Evolutionary conservation across 2,329 filamentous ascomycete genomes (phyloP).

Genomic region (Claviceps purpurea): DNA sequence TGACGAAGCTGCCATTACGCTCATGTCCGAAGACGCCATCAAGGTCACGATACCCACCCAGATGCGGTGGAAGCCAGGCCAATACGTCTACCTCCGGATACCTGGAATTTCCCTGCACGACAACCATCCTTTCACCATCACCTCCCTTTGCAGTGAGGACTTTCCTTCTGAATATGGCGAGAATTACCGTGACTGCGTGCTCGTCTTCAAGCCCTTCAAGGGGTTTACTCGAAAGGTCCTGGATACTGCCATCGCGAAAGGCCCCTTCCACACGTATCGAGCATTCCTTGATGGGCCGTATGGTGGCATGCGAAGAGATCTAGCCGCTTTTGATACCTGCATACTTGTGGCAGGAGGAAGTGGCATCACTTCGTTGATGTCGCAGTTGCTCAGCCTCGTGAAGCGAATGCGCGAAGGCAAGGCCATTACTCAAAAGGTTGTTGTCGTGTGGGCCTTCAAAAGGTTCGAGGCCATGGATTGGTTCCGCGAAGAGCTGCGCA

Average conservation of each 20-base stretch:
- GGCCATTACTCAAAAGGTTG: slow-evolving; percentile 78
- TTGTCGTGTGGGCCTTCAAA: slow-evolving; percentile 90
- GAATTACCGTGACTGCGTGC: slow-evolving; percentile 72
- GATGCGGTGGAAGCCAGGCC: slow-evolving; percentile 83
- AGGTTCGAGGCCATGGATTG: slow-evolving; percentile 89
- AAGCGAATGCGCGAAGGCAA: slow-evolving; percentile 93
- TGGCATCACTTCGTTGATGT: slow-evolving; percentile 86
- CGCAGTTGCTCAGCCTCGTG: slow-evolving; percentile 83
- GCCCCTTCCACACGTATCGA: slow-evolving; percentile 81
- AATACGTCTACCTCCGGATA: slow-evolving; percentile 91
- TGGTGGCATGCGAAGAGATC: slow-evolving; percentile 79
- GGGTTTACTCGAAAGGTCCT: slow-evolving; percentile 81
- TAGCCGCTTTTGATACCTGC: slow-evolving; percentile 87
- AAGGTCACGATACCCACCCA: slow-evolving; percentile 91
- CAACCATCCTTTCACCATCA: slow-evolving; percentile 91
- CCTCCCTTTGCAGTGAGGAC: slow-evolving; percentile 83
- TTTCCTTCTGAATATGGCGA: slow-evolving; percentile 88
- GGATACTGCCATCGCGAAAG: slow-evolving; percentile 71
- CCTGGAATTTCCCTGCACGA: slow-evolving; percentile 81
- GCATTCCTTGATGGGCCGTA: slow-evolving; percentile 92
- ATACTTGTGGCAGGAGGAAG: slow-evolving; percentile 89
- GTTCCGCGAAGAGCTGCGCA: slow-evolving; percentile 90
- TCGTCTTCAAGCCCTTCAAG: slow-evolving; percentile 83
- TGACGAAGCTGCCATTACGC: slow-evolving; percentile 78
- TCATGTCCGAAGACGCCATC: slow-evolving; percentile 87